A percentile compares a stretch with the other conserved stretches of the same genome.
These are phyloP conservation scores for Rosa rugosa DNA, from an alignment of 306 rosid species.

Conservation along the genomic window DNA sequence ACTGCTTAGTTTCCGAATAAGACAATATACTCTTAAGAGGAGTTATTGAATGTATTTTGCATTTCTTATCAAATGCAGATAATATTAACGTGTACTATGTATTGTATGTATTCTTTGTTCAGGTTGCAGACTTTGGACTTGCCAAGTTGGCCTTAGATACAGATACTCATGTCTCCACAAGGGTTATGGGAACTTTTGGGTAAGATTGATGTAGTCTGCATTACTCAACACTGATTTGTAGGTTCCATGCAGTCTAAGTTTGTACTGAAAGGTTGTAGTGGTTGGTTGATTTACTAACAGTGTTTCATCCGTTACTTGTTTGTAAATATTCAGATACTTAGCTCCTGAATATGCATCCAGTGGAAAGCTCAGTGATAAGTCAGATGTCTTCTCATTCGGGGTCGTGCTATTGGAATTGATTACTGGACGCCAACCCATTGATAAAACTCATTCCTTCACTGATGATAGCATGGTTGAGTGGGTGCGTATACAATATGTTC, in stretches of 20 bases:
- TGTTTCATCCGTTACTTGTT: constrained; percentile 4
- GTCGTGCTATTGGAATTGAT: constrained; percentile 74
- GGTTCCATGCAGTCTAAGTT: neutral
- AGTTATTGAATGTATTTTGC: neutral
- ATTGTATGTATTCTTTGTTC: constrained; percentile 15
- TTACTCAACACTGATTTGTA: neutral
- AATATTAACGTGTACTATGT: neutral
- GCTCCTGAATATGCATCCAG: constrained; percentile 75
- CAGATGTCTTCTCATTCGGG: constrained; percentile 67
- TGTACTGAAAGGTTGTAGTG: constrained; percentile 3
- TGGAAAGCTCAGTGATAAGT: constrained; percentile 66
- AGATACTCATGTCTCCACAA: constrained; percentile 67
- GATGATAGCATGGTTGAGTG: constrained; percentile 72
- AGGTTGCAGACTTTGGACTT: constrained; percentile 76
- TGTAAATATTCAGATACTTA: constrained; percentile 45
- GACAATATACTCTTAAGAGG: neutral
- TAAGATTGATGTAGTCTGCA: constrained; percentile 19
- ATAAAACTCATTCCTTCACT: constrained; percentile 38
- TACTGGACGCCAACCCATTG: constrained; percentile 55
- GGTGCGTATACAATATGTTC: constrained; percentile 37
- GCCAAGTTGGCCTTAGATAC: constrained; percentile 53
- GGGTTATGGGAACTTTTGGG: constrained; percentile 80
- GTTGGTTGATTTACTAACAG: neutral
- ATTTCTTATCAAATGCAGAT: neutral
- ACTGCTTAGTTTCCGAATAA: neutral